Conservation (phyloP, 257 asterid genomes). For the Echium plantagineum region DNA sequence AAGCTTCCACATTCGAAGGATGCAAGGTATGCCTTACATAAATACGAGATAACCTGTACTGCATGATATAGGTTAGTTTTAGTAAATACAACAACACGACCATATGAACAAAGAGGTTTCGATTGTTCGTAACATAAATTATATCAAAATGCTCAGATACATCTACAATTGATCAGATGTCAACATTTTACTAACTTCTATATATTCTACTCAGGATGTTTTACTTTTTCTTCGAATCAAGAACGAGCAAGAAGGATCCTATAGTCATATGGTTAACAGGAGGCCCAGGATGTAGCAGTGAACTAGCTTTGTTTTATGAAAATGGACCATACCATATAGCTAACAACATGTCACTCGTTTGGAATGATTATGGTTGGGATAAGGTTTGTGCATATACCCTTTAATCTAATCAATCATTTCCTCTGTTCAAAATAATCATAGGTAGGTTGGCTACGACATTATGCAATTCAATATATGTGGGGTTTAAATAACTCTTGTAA, state of each 20-base stretch:
- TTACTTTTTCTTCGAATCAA: constrained; percentile 21
- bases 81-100: no score
- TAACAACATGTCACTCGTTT: constrained; percentile 17
- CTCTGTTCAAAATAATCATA: not conserved
- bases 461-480: not conserved
- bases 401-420: not conserved
- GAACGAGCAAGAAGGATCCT: constrained; percentile 17
- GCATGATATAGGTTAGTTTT: not conserved
- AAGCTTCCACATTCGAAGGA: constrained; percentile 35
- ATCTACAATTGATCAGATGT: not conserved
- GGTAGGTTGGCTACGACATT: not conserved
- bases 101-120: no score
- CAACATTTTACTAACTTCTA: not conserved
- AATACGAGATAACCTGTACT: not conserved
- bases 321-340: constrained; percentile 28
- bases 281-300: constrained; percentile 37
- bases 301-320: constrained; percentile 28
- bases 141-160: not conserved
- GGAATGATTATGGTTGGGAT: constrained; percentile 34
- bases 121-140: no score
- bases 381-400: constrained; percentile 8
- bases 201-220: constrained; percentile 22
- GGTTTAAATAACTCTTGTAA: not conserved
- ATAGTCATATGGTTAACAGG: constrained; percentile 33
- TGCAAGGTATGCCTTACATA: constrained; percentile 39